Evolutionary conservation across 345 rosid genomes (phyloP), one percentile per base, ranked within the genome.

Genomic region (Toxicodendron radicans): DNA sequence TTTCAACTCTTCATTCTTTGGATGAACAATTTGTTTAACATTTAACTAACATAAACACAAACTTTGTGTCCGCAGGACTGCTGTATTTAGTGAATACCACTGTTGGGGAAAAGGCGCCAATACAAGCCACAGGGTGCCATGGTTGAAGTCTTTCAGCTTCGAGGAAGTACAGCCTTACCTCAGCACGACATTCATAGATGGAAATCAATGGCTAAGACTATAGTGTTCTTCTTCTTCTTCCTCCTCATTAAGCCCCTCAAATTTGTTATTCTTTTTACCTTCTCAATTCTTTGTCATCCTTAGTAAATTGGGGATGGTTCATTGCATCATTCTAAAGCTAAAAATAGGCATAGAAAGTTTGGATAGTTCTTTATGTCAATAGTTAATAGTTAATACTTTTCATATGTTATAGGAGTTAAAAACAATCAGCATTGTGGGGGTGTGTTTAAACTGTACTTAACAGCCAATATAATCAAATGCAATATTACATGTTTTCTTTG

Each of bases 31-130:
- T 57, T 54, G 38, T 35, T 23, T 18, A 20, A n/a, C 7, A 35
- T 69, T 33, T 24, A 60, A 68, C 66, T 10, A 52, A 68, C 61
- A 7, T 5, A 4, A 53, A 56, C 64, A 13, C 21, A 12, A 41
- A 11, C 17, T 48, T 71, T 45, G 9, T 46, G 7, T 20, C 43
- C 77, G 83, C 91, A 95, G 99, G 78, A 89, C 93, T 11, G 92
- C 72, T 3, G 76, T 82, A 51, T 95, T 95, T 32, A 97, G 96
- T 12, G 99, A 95, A 77, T 95, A 83, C 56, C 81, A 79, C 63
- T 90, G 96, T 87, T 78, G 66, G n/a, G 99, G 98, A 70, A 80
- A 81, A 81, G 99, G 99, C 80, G 96, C 97, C 5, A 81, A 87
- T 58, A 83, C 78, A 71, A 68, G 86, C 27, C 81, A 80, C 1